Evolutionary conservation across 2,329 filamentous ascomycete species (phyloP), one percentile per base, ranked within the genome.

Genomic region (Botrytis pseudocinerea): DNA sequence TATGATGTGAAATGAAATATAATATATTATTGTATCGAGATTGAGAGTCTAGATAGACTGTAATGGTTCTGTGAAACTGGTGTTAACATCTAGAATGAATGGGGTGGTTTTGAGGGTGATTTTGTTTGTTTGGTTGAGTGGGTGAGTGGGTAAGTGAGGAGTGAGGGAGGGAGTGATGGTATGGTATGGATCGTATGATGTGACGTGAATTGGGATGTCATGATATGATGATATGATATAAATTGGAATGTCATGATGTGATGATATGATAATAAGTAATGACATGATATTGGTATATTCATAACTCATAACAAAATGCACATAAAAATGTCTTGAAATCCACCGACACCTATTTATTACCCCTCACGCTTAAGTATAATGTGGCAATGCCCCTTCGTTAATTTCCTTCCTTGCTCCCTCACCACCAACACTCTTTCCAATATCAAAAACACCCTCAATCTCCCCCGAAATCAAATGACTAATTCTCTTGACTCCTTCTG

Each of bases 391-490:
- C 25, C n/a, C 60, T 28, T 51, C 16, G 64, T 62, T 51, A 18
- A 63, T 14, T 38, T 71, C 46, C 42, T 18, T 59, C 32, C 25
- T 59, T 35, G 44, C 46, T 5, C 46, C n/a, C 35, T 65, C 57
- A 25, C 74, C 75, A 65, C 73, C 72, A 71, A 75, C 69, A 69
- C 74, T 76, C 40, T 71, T 62, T 51, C 75, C 73, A 44, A 75
- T 73, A 75, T 76, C 74, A 14, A 76, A 20, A 4, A 44, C 48
- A 9, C 71, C 62, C 63, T 66, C 42, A n/a, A 46, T 38, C 70
- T 25, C 75, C 73, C 70, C 73, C 60, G 76, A 74, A 14, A 75
- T 75, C 54, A 77, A 69, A 76, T 80, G 75, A 76, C 76, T 78
- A 9, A 78, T 71, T 71, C 73, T 78, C 72, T 61, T 76, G 16